Conservation (phyloP, 2,329 filamentous ascomycete genomes). For the Elsinoe arachidis region DNA sequence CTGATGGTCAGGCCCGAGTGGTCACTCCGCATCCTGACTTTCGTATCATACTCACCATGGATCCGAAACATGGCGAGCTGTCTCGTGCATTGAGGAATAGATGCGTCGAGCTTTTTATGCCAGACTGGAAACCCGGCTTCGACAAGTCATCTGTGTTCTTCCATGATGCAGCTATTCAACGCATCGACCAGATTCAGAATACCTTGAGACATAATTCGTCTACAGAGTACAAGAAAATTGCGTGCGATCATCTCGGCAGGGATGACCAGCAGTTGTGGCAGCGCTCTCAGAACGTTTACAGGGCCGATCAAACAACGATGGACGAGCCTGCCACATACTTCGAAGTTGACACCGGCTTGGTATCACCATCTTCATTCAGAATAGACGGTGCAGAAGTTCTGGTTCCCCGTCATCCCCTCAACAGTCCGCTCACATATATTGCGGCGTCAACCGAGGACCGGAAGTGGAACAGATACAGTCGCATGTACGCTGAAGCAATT, state of each 20-base stretch:
- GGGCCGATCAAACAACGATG: background rate
- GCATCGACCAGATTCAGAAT: background rate
- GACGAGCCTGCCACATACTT: background rate
- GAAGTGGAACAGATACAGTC: background rate
- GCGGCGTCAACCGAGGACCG: background rate
- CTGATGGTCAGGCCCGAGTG: conserved; percentile 69
- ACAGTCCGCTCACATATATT: background rate
- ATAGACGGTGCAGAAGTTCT: background rate
- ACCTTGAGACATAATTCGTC: background rate
- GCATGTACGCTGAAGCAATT: background rate
- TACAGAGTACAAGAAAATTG: background rate
- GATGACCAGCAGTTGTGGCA: background rate
- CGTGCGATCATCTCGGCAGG: background rate
- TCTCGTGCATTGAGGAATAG: conserved; percentile 96
- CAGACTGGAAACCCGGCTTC: conserved; percentile 16
- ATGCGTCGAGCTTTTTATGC: conserved; percentile 77
- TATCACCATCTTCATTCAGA: background rate
- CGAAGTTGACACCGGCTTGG: background rate
- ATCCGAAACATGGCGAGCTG: conserved; percentile 83
- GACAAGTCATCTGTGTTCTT: background rate
- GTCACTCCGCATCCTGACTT: conserved; percentile 79
- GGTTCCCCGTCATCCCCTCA: background rate
- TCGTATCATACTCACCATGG: conserved; percentile 86
- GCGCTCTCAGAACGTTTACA: background rate
- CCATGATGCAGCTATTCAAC: background rate